Percentiles rank a stretch among this genome's conserved stretches.
Conservation (phyloP, 768 basidiomycete species). For the Kwoniella sp. region DNA sequence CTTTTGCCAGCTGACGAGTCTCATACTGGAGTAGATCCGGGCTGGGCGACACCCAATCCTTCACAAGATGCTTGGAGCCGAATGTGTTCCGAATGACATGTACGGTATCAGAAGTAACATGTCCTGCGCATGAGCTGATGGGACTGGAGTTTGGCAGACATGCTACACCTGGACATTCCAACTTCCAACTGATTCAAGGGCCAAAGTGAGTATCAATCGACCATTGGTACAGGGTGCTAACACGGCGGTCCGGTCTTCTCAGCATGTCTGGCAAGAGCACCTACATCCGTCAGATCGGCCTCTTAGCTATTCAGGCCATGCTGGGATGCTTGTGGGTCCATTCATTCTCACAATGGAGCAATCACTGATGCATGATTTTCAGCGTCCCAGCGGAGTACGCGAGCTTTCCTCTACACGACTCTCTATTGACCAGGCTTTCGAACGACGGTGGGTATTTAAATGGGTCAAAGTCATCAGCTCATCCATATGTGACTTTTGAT, state of each 20-base stretch:
- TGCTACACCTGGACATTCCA: conserved; percentile 63
- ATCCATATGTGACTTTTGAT: background rate
- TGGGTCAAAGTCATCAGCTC: background rate
- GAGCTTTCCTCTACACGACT: conserved; percentile 84
- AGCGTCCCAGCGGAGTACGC: conserved; percentile 89
- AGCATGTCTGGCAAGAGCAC: conserved; percentile 94
- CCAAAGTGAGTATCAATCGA: conserved; percentile 60
- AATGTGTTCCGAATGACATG: conserved; percentile 83
- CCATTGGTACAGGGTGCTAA: too few species aligned
- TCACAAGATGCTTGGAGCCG: conserved; percentile 70
- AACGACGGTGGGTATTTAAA: conserved; percentile 65
- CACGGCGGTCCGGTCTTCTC: too few species aligned
- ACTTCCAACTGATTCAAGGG: conserved; percentile 89
- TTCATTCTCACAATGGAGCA: too few species aligned
- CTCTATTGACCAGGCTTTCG: conserved; percentile 80
- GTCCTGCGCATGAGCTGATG: too few species aligned
- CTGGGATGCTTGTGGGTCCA: conserved; percentile 71
- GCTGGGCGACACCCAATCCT: conserved; percentile 84
- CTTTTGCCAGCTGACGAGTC: background rate
- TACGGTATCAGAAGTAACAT: conserved; percentile 59
- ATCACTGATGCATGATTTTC: conserved; percentile 15
- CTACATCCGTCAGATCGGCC: conserved; percentile 81
- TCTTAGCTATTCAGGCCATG: conserved; percentile 83
- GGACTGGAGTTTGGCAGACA: conserved; percentile 23
- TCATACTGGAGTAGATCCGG: conserved; percentile 63